Conservation (phyloP, 73 alveolate species). For the Paraurostyla sp. region DNA sequence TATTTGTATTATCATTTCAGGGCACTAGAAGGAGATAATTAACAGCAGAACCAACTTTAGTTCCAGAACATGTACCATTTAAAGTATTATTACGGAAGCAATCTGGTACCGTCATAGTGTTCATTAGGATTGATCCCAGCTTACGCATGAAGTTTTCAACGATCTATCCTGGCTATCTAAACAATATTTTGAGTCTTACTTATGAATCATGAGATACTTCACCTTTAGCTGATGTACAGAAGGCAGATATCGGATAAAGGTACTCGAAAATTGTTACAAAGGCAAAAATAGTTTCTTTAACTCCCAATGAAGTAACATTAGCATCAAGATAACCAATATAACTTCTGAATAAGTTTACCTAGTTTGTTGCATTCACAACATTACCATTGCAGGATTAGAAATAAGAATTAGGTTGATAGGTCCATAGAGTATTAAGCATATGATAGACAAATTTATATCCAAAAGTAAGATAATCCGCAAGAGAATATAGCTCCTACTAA, state of each 20-base stretch:
- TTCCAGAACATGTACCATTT: conserved; percentile 26
- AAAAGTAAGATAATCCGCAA: background rate
- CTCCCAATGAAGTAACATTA: background rate
- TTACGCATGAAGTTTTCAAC: background rate
- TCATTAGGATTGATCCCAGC: conserved; percentile 24
- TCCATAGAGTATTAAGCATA: conserved; percentile 12
- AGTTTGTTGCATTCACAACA: background rate
- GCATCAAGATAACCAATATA: background rate
- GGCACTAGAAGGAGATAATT: background rate
- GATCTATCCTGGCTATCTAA: conserved; percentile 7
- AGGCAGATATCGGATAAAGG: conserved; percentile 20
- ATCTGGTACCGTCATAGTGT: conserved; percentile 28
- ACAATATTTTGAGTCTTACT: background rate
- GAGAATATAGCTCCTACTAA: conserved; percentile 5
- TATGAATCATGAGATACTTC: conserved; percentile 17
- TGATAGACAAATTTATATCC: background rate
- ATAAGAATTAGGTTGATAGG: conserved; percentile 3
- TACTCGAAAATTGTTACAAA: conserved; percentile 38
- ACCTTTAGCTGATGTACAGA: background rate
- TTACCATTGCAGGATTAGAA: conserved; percentile 20
- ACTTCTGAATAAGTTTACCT: background rate
- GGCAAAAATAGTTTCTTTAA: conserved; percentile 9
- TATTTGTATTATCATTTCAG: background rate
- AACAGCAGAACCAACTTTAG: conserved; percentile 20
- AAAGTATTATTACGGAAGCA: background rate